A percentile compares a stretch with the other conserved stretches of the same genome.
Conservation (phyloP, 768 basidiomycete genomes). For the Tulasnella sp. region DNA sequence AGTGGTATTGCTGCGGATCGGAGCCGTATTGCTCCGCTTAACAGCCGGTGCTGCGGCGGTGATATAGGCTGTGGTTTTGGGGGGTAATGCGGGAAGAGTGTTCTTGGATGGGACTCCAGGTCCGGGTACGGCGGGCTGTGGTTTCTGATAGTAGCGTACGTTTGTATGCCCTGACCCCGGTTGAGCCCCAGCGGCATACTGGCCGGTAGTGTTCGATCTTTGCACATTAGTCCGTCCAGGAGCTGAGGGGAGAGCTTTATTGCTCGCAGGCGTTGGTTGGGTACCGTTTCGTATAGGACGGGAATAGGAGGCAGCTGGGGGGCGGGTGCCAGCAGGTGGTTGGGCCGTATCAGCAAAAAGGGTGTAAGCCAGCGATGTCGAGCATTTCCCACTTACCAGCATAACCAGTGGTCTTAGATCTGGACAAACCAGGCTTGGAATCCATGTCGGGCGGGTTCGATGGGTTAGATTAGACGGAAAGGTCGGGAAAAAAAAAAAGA, state of each 20-base stretch:
- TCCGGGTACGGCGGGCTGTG: not conserved
- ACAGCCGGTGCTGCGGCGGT: constrained; percentile 6
- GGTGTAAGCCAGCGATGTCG: not conserved
- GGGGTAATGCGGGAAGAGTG: not conserved
- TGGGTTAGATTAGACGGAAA: not conserved
- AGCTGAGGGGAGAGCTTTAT: not conserved
- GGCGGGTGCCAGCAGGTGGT: not conserved
- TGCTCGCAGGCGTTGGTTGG: constrained; percentile 4
- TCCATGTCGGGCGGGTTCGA: not conserved
- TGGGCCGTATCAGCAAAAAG: not conserved
- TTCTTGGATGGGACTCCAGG: not conserved
- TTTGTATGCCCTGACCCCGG: not conserved
- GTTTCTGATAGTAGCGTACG: not conserved
- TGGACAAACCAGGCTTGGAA: constrained; percentile 15
- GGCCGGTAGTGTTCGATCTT: constrained; percentile 16
- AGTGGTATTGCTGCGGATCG: constrained; percentile 20
- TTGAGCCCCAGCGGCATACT: not conserved
- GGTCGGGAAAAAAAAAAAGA: not conserved
- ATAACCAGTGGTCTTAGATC: constrained; percentile 16
- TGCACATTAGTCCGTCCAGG: not conserved
- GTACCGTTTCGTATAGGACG: not conserved
- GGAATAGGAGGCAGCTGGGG: not conserved
- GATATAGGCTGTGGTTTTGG: not conserved
- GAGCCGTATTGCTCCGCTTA: constrained; percentile 24
- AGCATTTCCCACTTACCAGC: constrained; percentile 1